Conservation (phyloP, 805 yeast species). For the Starmerella apis region DNA sequence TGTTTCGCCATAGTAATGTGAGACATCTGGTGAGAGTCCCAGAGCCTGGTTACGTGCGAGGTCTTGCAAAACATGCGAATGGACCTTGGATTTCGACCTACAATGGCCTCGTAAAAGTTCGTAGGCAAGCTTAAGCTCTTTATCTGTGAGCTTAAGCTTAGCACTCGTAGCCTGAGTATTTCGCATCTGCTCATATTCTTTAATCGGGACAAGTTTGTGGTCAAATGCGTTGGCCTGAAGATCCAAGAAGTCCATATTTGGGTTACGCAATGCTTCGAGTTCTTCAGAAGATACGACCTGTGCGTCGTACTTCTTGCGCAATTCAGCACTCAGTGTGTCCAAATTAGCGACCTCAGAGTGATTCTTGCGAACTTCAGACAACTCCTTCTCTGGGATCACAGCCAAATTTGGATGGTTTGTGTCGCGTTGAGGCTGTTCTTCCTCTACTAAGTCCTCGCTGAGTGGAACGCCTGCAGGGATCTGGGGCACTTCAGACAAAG, state of each 20-base stretch:
- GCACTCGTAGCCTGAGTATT: background rate
- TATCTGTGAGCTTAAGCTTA: background rate
- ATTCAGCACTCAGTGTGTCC: background rate
- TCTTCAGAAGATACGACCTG: slow-evolving; percentile 1
- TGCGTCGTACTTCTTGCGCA: slow-evolving; percentile 3
- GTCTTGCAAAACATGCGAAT: slow-evolving; percentile 2
- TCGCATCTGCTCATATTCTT: slow-evolving; percentile 9
- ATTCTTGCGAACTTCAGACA: background rate
- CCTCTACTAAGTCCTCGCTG: slow-evolving; percentile 9
- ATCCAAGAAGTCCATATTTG: background rate
- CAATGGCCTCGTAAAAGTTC: slow-evolving; percentile 3
- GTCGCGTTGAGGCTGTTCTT: slow-evolving; percentile 6
- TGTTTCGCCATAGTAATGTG: background rate
- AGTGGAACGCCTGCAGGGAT: slow-evolving; percentile 4
- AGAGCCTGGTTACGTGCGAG: slow-evolving; percentile 1
- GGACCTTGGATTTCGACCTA: background rate
- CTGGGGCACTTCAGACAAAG: background rate
- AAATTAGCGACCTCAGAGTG: background rate
- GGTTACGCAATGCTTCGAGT: background rate
- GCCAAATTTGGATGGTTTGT: slow-evolving; percentile 2
- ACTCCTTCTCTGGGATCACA: background rate
- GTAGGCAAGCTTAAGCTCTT: background rate
- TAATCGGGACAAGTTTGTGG: slow-evolving; percentile 8
- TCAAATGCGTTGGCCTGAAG: slow-evolving; percentile 8
- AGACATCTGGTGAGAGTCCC: slow-evolving; percentile 1